Conservation (phyloP, 352 stramenopile species). For the Globisporangium nodosum region DNA sequence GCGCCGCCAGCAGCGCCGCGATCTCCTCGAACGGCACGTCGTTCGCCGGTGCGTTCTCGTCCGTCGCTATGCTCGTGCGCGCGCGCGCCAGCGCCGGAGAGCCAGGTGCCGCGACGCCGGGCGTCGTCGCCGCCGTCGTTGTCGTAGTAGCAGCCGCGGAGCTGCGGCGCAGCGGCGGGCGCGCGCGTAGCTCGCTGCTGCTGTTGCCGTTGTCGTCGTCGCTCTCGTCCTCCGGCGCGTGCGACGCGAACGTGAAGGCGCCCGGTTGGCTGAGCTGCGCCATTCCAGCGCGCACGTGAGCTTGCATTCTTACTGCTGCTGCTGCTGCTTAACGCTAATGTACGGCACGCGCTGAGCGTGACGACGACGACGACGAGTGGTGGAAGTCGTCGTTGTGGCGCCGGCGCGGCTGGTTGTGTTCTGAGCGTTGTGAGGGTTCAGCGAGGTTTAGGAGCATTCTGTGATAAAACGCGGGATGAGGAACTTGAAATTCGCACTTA, state of each 20-base stretch:
- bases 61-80: slow-evolving; percentile 10
- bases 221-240: slow-evolving; percentile 2
- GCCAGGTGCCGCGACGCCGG: background rate
- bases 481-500: too few species aligned
- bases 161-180: background rate
- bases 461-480: too few species aligned
- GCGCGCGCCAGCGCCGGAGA: slow-evolving; percentile 7
- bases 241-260: slow-evolving; percentile 11
- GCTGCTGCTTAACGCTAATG: background rate
- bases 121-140: background rate
- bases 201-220: background rate
- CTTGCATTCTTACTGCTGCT: too few species aligned
- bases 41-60: slow-evolving; percentile 14
- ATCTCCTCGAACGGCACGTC: slow-evolving; percentile 20
- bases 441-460: too few species aligned
- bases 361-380: too few species aligned
- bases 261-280: slow-evolving; percentile 1
- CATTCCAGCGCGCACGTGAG: background rate
- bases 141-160: background rate
- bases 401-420: background rate
- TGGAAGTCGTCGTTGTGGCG: too few species aligned
- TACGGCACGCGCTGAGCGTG: too few species aligned
- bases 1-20: slow-evolving; percentile 9
- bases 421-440: background rate
- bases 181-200: background rate